These are phyloP conservation scores for Lindgomyces ingoldianus DNA, from an alignment of 495 filamentous ascomycete species.

Conservation along the genomic window DNA sequence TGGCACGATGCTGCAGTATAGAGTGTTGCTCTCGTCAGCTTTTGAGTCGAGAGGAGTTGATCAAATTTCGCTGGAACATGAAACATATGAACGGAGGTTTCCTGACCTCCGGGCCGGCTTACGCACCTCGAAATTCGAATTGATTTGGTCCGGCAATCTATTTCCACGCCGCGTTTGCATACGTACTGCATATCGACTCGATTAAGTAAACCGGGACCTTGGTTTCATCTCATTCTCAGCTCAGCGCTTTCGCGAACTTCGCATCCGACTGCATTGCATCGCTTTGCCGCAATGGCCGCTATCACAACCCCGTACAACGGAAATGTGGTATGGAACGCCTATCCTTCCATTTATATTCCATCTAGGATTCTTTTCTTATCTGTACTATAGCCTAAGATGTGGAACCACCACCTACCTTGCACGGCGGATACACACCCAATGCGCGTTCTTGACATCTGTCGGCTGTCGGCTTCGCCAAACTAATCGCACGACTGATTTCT, in stretches of 20 bases:
- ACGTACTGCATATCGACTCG: conserved; percentile 6
- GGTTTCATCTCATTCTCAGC: not conserved
- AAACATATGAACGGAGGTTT: conserved; percentile 18
- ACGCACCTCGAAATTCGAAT: not conserved
- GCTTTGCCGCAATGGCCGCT: no score
- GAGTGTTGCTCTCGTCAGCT: conserved; percentile 32
- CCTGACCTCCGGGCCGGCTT: conserved; percentile 14
- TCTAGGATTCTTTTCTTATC: not conserved
- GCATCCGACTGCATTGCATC: not conserved
- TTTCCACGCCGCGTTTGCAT: conserved; percentile 17
- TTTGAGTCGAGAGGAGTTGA: not conserved
- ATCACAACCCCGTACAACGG: not conserved
- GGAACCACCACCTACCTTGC: conserved; percentile 1
- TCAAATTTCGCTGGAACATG: conserved; percentile 8
- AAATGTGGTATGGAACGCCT: no score
- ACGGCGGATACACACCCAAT: not conserved
- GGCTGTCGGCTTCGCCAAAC: conserved; percentile 5
- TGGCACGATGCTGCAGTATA: conserved; percentile 14
- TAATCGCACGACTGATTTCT: conserved; percentile 1
- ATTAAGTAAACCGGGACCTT: conserved; percentile 13
- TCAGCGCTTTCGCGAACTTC: not conserved
- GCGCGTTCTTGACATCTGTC: not conserved
- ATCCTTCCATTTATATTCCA: not conserved
- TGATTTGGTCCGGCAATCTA: conserved; percentile 4
- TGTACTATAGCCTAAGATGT: conserved; percentile 25